Conservation (phyloP, 2,329 filamentous ascomycete genomes). For the Ceratocystis alfenasii region DNA sequence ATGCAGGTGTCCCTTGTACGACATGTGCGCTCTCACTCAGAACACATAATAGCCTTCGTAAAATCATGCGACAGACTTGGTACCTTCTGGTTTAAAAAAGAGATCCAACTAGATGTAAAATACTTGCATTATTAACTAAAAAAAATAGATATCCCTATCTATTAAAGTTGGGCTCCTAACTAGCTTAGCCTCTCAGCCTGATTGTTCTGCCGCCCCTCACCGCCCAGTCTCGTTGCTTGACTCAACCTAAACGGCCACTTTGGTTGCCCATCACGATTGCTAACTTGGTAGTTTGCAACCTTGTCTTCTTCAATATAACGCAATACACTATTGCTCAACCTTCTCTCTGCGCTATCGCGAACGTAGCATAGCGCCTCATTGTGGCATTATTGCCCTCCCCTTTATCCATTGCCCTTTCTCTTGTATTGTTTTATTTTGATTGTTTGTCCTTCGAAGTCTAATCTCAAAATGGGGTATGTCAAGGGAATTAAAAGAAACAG, state of each 20-base stretch:
- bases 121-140: too few relatives aligned
- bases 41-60: not conserved
- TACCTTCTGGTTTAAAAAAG: too few relatives aligned
- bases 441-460: not conserved
- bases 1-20: not conserved
- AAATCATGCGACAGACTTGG: not conserved
- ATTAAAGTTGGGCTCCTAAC: too few relatives aligned
- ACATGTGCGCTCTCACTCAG: not conserved
- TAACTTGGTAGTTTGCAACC: not conserved
- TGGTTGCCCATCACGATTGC: not conserved
- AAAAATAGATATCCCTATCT: too few relatives aligned
- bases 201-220: constrained; percentile 16
- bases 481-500: not conserved
- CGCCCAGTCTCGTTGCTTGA: constrained; percentile 4
- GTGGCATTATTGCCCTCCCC: constrained; percentile 20
- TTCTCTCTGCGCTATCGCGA: not conserved
- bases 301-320: not conserved
- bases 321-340: not conserved
- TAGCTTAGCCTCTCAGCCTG: constrained; percentile 5
- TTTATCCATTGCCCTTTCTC: not conserved
- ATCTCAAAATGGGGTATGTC: constrained; percentile 9
- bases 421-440: constrained; percentile 13
- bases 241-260: not conserved
- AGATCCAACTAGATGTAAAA: too few relatives aligned
- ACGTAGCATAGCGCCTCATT: constrained; percentile 21